Evolutionary conservation across 1,139 yeast genomes (phyloP), one percentile per base, ranked within the genome.

Genomic region (Blastobotrys indianensis): DNA sequence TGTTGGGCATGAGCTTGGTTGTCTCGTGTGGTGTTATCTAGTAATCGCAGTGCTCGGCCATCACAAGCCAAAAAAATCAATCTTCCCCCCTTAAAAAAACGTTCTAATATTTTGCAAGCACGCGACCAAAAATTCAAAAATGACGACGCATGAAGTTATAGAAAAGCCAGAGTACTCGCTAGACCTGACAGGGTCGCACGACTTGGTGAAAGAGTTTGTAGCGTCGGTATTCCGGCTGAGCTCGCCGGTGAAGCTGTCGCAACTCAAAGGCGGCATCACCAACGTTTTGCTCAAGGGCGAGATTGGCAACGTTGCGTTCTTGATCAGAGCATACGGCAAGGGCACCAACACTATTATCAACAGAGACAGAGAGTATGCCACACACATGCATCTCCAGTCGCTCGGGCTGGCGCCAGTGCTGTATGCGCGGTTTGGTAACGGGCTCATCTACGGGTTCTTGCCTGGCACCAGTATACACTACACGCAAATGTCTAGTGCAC

Each of bases 191-290:
- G 41, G 39, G 15, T 36, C 37, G n/a, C 39, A 44, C 32, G 47
- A 44, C 42, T 16, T 39, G 37, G 36, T 44, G 13, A 39, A 34
- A 36, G 35, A 31, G 17, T 33, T 44, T 20, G 39, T 35, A 15
- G 36, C 38, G 12, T 31, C 42, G 17, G 36, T 44, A 25, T 44
- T 44, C 28, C 33, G 30, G 10, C 35, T 20, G 29, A 40, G 13
- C 32, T 13, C 33, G 12, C 37, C 44, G 31, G 55, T 49, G 13
- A 47, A 40, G 41, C 49, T 70, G 13, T 54, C 58, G 23, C 69
- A 68, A 51, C 67, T 84, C 42, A 82, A 85, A 2, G 94, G 94
- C 2, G 94, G 94, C 7, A 84, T 85, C 62, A 85, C 94, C 20
- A 85, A 85, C 62, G 79, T 80, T 79, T 73, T 83, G 45, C 64